These are phyloP conservation scores for Cordyceps javanica DNA, from an alignment of 2,329 filamentous ascomycete species.

Conservation along the genomic window DNA sequence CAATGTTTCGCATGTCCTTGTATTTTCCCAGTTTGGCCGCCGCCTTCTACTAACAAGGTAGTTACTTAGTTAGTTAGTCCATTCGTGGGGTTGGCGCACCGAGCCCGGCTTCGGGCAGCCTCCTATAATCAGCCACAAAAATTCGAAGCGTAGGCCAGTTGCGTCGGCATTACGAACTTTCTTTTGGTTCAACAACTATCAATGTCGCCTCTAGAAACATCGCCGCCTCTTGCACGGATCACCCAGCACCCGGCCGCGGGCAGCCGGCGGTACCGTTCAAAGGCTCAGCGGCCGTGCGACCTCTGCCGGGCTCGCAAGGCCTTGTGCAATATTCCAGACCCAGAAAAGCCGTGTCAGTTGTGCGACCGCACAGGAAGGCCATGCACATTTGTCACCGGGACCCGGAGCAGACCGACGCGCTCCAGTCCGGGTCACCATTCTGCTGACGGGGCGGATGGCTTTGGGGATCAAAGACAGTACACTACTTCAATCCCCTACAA, in stretches of 20 bases:
- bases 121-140: neutral
- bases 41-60: too few relatives aligned
- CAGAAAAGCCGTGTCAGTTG: conserved; percentile 20
- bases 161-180: neutral
- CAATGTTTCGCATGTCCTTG: too few relatives aligned
- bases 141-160: neutral
- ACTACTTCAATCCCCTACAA: neutral
- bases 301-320: conserved; percentile 21
- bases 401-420: neutral
- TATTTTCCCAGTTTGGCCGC: too few relatives aligned
- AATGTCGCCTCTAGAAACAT: neutral
- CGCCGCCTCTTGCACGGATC: neutral
- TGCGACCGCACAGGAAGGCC: conserved; percentile 19
- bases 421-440: neutral
- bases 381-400: conserved; percentile 19
- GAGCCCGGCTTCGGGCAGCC: conserved; percentile 4
- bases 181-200: neutral
- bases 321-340: conserved; percentile 23
- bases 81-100: too few relatives aligned
- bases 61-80: too few relatives aligned
- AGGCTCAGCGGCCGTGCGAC: conserved; percentile 19
- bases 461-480: neutral
- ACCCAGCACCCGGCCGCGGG: neutral
- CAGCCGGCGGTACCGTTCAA: conserved; percentile 18
- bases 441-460: neutral